phyloP scores from a whole-genome alignment of 1,284 basidiomycete species.

The Microbotryum lychnidis-dioicae region DNA sequence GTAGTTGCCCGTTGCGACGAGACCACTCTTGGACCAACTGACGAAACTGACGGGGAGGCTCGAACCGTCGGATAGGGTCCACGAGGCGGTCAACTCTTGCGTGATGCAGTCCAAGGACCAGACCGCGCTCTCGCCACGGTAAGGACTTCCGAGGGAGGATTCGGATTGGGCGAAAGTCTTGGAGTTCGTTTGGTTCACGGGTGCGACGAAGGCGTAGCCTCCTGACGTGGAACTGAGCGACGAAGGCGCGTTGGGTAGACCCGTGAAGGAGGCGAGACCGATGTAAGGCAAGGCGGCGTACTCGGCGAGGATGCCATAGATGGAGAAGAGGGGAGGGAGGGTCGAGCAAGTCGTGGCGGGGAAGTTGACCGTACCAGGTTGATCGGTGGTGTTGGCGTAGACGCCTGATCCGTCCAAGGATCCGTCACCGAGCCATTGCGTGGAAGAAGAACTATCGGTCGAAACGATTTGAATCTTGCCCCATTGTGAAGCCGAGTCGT shows the following conservation, averaged over 20 bases:
- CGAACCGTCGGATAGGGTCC: conserved; percentile 2
- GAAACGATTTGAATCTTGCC: conserved; percentile 2
- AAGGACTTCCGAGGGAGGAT: not conserved
- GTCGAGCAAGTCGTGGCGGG: not conserved
- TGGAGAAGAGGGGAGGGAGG: not conserved
- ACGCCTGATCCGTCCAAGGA: not conserved
- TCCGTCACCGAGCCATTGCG: conserved; percentile 1
- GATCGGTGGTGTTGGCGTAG: not conserved
- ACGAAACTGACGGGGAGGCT: conserved; percentile 4
- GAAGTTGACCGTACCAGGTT: not conserved
- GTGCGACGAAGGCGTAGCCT: not conserved
- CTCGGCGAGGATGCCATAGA: not conserved
- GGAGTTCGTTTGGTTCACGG: not conserved
- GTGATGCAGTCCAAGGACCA: conserved; percentile 10
- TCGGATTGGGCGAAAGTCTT: not conserved
- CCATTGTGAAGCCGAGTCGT: not conserved
- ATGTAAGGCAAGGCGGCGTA: conserved; percentile 1
- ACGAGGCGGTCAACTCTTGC: conserved; percentile 1
- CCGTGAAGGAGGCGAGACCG: not conserved
- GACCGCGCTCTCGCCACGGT: conserved; percentile 2
- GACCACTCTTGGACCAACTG: not conserved
- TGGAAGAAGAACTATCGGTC: not conserved
- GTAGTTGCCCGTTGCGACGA: conserved; percentile 1
- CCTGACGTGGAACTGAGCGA: not conserved
- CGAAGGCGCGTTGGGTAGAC: not conserved